A percentile compares a stretch with the other conserved stretches of the same genome.
Evolutionary conservation across 2,329 filamentous ascomycete genomes (phyloP).

Genomic region (Grosmannia huntii): DNA sequence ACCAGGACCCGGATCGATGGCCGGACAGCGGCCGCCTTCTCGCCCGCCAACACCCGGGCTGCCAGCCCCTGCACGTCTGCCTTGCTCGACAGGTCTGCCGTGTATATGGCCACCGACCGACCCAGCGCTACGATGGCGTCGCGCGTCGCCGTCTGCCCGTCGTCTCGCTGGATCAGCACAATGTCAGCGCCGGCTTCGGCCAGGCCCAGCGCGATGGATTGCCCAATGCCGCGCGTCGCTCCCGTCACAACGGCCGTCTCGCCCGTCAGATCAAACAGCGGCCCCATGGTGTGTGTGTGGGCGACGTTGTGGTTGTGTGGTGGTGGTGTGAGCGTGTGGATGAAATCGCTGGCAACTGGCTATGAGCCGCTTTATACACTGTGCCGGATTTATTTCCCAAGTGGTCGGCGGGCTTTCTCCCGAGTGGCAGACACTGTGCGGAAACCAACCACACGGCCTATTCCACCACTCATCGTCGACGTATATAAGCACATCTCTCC

Average conservation of each 20-base stretch:
- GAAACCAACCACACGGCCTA: not conserved
- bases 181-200: conserved; percentile 47
- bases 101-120: conserved; percentile 55
- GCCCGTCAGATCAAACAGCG: conserved; percentile 41
- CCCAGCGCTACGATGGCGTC: conserved; percentile 50
- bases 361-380: not conserved
- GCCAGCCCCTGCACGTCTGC: conserved; percentile 47
- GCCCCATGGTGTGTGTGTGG: not conserved
- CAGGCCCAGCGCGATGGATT: conserved; percentile 42
- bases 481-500: too few species aligned
- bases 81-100: conserved; percentile 53
- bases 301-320: not conserved
- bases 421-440: not conserved
- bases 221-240: conserved; percentile 44
- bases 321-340: not conserved
- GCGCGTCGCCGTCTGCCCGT: conserved; percentile 37
- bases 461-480: not conserved
- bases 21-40: conserved; percentile 23
- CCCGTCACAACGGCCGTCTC: conserved; percentile 46
- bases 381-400: not conserved
- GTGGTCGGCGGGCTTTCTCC: not conserved
- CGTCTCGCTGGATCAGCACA: conserved; percentile 31
- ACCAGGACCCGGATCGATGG: conserved; percentile 57
- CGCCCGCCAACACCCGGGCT: conserved; percentile 47
- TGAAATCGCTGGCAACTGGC: not conserved